Conservation (phyloP, 1,284 basidiomycete species). For the Tilletia caries region DNA sequence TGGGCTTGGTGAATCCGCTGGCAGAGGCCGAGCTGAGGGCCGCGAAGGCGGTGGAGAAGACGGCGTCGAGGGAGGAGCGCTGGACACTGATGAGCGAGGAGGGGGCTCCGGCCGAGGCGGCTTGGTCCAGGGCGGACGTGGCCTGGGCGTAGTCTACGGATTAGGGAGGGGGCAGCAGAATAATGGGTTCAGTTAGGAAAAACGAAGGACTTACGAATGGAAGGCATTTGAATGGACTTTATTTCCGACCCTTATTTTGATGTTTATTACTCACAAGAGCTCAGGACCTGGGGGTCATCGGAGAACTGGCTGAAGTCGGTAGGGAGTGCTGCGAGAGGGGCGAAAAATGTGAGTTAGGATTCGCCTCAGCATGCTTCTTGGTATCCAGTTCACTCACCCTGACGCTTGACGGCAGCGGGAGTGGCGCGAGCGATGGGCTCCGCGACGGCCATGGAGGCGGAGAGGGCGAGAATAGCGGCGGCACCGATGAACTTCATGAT, state of each 20-base stretch:
- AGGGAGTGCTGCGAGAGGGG: not conserved
- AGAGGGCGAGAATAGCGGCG: not conserved
- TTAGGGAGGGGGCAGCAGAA: not conserved
- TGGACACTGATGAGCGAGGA: not conserved
- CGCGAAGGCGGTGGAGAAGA: not conserved
- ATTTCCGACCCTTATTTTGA: no score
- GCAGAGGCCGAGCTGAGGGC: not conserved
- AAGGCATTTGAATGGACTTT: no score
- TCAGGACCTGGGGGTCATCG: not conserved
- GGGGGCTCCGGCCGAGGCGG: not conserved
- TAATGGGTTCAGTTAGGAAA: not conserved
- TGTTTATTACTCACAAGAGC: not conserved
- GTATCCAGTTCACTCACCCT: not conserved
- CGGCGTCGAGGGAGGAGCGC: not conserved
- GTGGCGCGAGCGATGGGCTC: conserved; percentile 1
- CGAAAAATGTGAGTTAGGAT: not conserved
- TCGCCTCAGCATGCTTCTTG: not conserved
- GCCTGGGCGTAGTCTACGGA: conserved; percentile 8
- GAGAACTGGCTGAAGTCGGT: conserved; percentile 1
- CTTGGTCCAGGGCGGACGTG: conserved; percentile 1
- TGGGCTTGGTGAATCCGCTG: no score
- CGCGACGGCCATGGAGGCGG: not conserved
- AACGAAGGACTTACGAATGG: not conserved
- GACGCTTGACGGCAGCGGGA: not conserved
- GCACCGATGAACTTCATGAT: conserved; percentile 12